phyloP scores from a whole-genome alignment of 208 protist species.

The Perkinsela sp. region DNA sequence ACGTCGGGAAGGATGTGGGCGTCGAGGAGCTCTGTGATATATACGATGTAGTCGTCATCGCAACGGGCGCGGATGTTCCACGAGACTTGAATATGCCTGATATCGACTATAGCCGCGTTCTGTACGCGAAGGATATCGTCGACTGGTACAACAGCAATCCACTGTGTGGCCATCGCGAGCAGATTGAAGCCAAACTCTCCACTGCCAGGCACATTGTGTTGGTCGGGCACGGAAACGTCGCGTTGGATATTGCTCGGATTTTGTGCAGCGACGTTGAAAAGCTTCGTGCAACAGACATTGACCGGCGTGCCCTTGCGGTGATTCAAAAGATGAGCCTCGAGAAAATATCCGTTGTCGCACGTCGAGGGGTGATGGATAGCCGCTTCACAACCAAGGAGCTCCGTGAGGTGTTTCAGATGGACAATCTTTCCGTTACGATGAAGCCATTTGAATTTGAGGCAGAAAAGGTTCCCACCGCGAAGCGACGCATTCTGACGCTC shows the following conservation, averaged over 20 bases:
- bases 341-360: slow-evolving; percentile 36
- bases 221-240: slow-evolving; percentile 81
- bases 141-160: slow-evolving; percentile 84
- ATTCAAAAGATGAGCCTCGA: slow-evolving; percentile 35
- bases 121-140: slow-evolving; percentile 60
- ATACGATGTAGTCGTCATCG: slow-evolving; percentile 72
- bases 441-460: slow-evolving; percentile 24
- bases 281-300: slow-evolving; percentile 65
- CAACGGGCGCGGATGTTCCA: slow-evolving; percentile 49
- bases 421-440: slow-evolving; percentile 19
- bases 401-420: slow-evolving; percentile 57
- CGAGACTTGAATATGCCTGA: slow-evolving; percentile 36
- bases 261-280: slow-evolving; percentile 28
- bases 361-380: slow-evolving; percentile 54
- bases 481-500: neutral
- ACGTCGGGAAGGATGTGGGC: slow-evolving; percentile 34
- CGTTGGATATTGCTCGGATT: slow-evolving; percentile 71
- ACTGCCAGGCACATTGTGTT: slow-evolving; percentile 9
- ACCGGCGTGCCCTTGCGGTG: slow-evolving; percentile 26
- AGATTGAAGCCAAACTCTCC: neutral
- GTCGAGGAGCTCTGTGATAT: slow-evolving; percentile 23
- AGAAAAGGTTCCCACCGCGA: neutral
- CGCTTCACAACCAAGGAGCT: slow-evolving; percentile 81
- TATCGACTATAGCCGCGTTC: slow-evolving; percentile 38
- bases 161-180: slow-evolving; percentile 4